phyloP scores from a whole-genome alignment of 257 asterid species.

The Misopates orontium region DNA sequence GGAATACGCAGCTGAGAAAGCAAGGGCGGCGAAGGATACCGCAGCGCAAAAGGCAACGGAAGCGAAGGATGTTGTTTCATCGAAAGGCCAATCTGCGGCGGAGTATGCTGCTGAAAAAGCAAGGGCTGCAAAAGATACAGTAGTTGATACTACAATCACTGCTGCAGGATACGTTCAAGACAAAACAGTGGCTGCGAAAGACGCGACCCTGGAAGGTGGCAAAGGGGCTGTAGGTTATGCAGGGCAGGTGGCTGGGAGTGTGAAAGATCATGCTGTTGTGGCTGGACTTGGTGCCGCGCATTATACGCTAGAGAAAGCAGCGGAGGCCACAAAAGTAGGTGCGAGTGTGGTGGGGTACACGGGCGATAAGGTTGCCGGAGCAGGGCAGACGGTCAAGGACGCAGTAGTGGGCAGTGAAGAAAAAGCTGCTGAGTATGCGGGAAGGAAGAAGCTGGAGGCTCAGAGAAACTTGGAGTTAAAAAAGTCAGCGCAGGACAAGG shows the following conservation, averaged over 20 bases:
- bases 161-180: conserved; percentile 45
- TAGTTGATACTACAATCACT: conserved; percentile 27
- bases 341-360: conserved; percentile 57
- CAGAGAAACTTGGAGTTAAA: conserved; percentile 35
- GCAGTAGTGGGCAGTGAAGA: conserved; percentile 56
- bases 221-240: conserved; percentile 55
- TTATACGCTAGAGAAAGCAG: conserved; percentile 56
- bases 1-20: no score
- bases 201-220: conserved; percentile 46
- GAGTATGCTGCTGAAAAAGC: conserved; percentile 30
- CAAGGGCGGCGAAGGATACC: no score
- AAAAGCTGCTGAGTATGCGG: conserved; percentile 68
- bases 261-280: conserved; percentile 57
- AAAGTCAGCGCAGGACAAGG: conserved; percentile 32
- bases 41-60: no score
- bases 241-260: conserved; percentile 48
- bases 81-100: conserved; percentile 33
- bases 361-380: conserved; percentile 42
- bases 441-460: conserved; percentile 66
- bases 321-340: conserved; percentile 54
- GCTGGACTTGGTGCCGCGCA: conserved; percentile 86
- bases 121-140: conserved; percentile 20
- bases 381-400: conserved; percentile 58
- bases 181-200: conserved; percentile 48
- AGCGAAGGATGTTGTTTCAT: conserved; percentile 32